Percentiles rank a stretch among this genome's conserved stretches.
These are phyloP conservation scores for Coniochaeta sp. DNA, from an alignment of 2,329 filamentous ascomycete species.

Conservation along the genomic window DNA sequence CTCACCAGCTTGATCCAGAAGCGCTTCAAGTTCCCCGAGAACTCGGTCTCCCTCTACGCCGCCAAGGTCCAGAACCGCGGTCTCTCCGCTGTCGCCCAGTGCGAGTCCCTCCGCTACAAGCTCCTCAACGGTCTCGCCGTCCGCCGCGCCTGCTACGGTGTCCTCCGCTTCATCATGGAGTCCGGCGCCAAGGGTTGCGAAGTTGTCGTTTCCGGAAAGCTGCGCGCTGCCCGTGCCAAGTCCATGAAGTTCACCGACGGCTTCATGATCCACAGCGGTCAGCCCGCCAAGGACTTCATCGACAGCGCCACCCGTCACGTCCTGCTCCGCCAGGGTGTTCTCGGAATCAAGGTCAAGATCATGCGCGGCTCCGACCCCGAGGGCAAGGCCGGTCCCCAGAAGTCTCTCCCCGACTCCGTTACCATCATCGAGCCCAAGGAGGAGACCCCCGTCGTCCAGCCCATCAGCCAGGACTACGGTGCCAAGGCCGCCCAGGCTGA, in stretches of 20 bases:
- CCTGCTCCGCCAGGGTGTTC: slow-evolving; percentile 97
- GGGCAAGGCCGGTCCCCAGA: slow-evolving; percentile 96
- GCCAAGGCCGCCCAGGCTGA: slow-evolving; percentile 69
- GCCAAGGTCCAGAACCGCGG: slow-evolving; percentile 99
- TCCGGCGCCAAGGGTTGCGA: slow-evolving; percentile 99
- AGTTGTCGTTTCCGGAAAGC: slow-evolving; percentile 98
- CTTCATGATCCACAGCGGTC: slow-evolving; percentile 99
- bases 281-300: slow-evolving; percentile 99
- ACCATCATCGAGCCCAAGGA: slow-evolving; percentile 99
- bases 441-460: slow-evolving; percentile 90
- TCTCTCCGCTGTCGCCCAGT: slow-evolving; percentile 99
- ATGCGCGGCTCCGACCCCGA: slow-evolving; percentile 99
- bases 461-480: slow-evolving; percentile 97
- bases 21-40: slow-evolving; percentile 99
- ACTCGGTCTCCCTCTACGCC: slow-evolving; percentile 99
- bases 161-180: slow-evolving; percentile 99
- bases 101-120: slow-evolving; percentile 99
- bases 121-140: slow-evolving; percentile 99
- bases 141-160: slow-evolving; percentile 98
- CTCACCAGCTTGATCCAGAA: slow-evolving; percentile 99
- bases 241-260: slow-evolving; percentile 99
- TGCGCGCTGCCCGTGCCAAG: slow-evolving; percentile 98
- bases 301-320: slow-evolving; percentile 98
- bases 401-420: slow-evolving; percentile 95
- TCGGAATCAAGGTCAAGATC: slow-evolving; percentile 99